Evolutionary conservation across 2,329 filamentous ascomycete species (phyloP).

Genomic region (Rugonectria rugulosa): DNA sequence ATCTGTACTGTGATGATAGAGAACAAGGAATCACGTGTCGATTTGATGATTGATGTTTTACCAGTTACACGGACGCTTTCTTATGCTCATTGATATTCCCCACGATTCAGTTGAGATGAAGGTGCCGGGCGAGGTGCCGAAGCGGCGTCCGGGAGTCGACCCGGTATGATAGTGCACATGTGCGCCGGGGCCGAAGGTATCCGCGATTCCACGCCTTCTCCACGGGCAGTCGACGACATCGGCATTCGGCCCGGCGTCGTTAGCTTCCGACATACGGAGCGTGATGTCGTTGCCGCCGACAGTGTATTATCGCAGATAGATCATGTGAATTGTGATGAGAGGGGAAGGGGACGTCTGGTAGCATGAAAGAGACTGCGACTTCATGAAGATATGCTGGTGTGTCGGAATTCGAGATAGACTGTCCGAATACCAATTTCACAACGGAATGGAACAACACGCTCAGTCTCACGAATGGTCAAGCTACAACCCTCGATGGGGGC

Average conservation of each 20-base stretch:
- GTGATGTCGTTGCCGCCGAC: neutral
- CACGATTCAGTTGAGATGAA: slow-evolving; percentile 1
- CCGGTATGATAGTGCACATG: slow-evolving; percentile 3
- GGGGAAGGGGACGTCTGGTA: neutral
- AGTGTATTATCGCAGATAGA: neutral
- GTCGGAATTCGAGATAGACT: neutral
- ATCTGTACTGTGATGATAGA: slow-evolving; percentile 12
- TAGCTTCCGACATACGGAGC: neutral
- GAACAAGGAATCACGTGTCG: neutral
- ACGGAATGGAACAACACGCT: slow-evolving; percentile 34
- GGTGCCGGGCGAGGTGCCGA: slow-evolving; percentile 20
- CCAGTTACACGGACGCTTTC: slow-evolving; percentile 22
- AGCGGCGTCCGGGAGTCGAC: slow-evolving; percentile 15
- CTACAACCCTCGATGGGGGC: slow-evolving; percentile 24
- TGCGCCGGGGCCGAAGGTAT: slow-evolving; percentile 10
- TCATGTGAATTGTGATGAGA: neutral
- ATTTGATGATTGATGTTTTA: neutral
- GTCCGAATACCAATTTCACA: neutral
- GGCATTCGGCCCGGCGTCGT: slow-evolving; percentile 22
- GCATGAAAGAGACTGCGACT: neutral
- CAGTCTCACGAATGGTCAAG: slow-evolving; percentile 8
- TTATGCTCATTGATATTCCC: slow-evolving; percentile 26
- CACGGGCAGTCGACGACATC: slow-evolving; percentile 6
- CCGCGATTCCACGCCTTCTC: neutral
- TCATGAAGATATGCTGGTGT: neutral